Evolutionary conservation across 306 rosid species (phyloP).

Genomic region (Begonia loranthoides): DNA sequence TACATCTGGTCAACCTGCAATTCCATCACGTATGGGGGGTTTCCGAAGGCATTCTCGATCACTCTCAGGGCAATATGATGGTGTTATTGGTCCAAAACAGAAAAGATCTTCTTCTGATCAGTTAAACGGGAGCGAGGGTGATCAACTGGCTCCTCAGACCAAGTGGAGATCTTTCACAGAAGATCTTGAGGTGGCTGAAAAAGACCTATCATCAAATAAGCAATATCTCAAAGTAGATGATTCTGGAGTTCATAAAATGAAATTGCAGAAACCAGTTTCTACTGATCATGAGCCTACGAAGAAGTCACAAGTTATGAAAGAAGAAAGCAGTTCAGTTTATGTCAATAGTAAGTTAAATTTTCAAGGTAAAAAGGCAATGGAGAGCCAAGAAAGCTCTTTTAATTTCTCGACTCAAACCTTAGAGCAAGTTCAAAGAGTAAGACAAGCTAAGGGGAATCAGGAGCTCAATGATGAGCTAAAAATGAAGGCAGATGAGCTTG

Average conservation of each 20-base stretch:
- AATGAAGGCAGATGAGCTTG: conserved; percentile 92
- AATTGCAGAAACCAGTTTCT: conserved; percentile 36
- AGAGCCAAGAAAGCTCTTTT: conserved; percentile 28
- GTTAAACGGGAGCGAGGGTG: conserved; percentile 21
- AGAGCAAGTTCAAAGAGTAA: conserved; percentile 63
- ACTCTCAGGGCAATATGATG: conserved; percentile 59
- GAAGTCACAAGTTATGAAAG: conserved; percentile 36
- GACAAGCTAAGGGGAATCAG: conserved; percentile 84
- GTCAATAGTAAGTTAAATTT: conserved; percentile 32
- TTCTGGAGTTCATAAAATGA: conserved; percentile 40
- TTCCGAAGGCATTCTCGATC: conserved; percentile 61
- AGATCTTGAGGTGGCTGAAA: conserved; percentile 22
- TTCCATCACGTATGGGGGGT: conserved; percentile 33
- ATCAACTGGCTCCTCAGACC: conserved; percentile 22
- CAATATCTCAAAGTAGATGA: conserved; percentile 27
- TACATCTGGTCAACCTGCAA: conserved; percentile 30
- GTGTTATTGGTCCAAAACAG: conserved; percentile 35
- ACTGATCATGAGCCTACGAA: conserved; percentile 22
- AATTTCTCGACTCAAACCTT: conserved; percentile 16
- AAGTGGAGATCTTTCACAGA: conserved; percentile 34
- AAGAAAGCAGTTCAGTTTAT: conserved; percentile 22
- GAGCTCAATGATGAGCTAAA: conserved; percentile 86
- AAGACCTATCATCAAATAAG: conserved; percentile 17
- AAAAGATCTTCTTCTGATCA: conserved; percentile 24
- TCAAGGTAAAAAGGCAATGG: conserved; percentile 27